Percentiles rank a stretch among this genome's conserved stretches.
Evolutionary conservation across 495 filamentous ascomycete genomes (phyloP).

Genomic region (Daldinia childiae): DNA sequence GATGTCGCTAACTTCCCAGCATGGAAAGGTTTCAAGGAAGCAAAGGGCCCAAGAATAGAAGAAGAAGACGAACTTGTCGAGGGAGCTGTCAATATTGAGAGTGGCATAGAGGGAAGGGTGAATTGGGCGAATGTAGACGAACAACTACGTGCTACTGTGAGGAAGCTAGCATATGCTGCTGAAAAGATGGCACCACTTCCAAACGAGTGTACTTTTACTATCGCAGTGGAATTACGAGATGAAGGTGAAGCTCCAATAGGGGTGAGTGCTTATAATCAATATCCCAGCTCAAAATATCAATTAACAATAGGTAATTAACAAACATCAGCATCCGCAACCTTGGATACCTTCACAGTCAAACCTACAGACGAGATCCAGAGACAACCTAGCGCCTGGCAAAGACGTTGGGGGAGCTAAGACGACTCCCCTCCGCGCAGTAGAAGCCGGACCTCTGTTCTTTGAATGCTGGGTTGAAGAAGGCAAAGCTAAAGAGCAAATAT

Average conservation of each 20-base stretch:
- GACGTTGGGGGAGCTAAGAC: constrained; percentile 60
- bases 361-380: constrained; percentile 54
- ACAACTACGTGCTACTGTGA: constrained; percentile 61
- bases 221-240: constrained; percentile 84
- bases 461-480: constrained; percentile 76
- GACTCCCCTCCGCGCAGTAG: constrained; percentile 66
- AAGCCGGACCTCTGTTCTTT: constrained; percentile 71
- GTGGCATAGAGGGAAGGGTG: constrained; percentile 32
- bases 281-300: not conserved
- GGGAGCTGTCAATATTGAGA: constrained; percentile 12
- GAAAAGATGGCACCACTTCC: constrained; percentile 72
- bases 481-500: constrained; percentile 44
- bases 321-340: constrained; percentile 65
- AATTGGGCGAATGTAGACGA: constrained; percentile 57
- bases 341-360: constrained; percentile 70
- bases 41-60: constrained; percentile 20
- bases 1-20: constrained; percentile 80
- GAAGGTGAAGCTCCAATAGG: constrained; percentile 79
- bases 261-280: constrained; percentile 48
- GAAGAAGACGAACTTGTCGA: constrained; percentile 31
- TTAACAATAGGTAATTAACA: constrained; percentile 3
- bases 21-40: constrained; percentile 54
- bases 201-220: constrained; percentile 80
- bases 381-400: constrained; percentile 45
- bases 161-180: constrained; percentile 62